These are phyloP conservation scores for Chytriomyces confervae DNA, from an alignment of 192 early-diverging fungal species.

Conservation along the genomic window DNA sequence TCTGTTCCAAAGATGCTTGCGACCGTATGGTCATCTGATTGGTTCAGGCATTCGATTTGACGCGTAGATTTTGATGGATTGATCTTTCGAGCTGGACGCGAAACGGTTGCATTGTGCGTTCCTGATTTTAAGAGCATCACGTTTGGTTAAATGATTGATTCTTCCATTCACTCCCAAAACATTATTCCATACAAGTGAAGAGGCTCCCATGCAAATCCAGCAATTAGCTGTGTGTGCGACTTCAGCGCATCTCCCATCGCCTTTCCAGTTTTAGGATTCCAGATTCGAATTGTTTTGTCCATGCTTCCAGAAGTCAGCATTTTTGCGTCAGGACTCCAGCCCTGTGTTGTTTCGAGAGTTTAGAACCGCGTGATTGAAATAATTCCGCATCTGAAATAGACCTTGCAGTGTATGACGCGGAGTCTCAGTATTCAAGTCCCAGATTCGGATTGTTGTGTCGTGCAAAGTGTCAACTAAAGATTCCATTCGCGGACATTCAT, in stretches of 20 bases:
- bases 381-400: not conserved
- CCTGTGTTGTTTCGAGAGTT: conserved; percentile 48
- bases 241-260: conserved; percentile 75
- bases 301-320: conserved; percentile 90
- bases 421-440: conserved; percentile 98
- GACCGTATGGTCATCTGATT: conserved; percentile 75
- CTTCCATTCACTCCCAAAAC: not conserved
- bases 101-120: conserved; percentile 80
- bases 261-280: conserved; percentile 89
- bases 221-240: conserved; percentile 90
- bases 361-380: not conserved
- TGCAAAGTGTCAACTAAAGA: conserved; percentile 31
- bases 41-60: no score
- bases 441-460: conserved; percentile 89
- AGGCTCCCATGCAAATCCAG: conserved; percentile 92
- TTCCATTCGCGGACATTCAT: conserved; percentile 11
- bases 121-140: conserved; percentile 19
- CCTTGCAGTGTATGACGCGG: conserved; percentile 79
- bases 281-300: conserved; percentile 86
- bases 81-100: conserved; percentile 91
- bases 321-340: conserved; percentile 91
- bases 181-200: conserved; percentile 70
- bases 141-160: not conserved
- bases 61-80: conserved; percentile 90
- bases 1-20: conserved; percentile 78